phyloP scores from a whole-genome alignment of 2,329 filamentous ascomycete genomes.

The Colletotrichum sp. region DNA sequence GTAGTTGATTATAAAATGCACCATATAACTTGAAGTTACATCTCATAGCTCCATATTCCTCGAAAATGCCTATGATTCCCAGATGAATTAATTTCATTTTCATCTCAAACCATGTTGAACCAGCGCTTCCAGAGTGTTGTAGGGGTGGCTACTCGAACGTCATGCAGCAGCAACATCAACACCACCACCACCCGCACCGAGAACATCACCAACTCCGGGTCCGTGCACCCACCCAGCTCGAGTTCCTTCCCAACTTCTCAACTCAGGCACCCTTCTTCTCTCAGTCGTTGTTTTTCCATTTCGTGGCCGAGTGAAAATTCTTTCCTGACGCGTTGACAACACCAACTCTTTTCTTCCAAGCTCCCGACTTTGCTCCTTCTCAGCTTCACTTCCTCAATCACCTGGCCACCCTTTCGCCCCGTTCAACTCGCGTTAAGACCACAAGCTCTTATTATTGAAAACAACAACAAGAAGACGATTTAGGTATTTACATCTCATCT shows the following conservation, averaged over 20 bases:
- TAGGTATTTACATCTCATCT: background rate
- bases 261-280: background rate
- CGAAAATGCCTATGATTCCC: background rate
- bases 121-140: background rate
- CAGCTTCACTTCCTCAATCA: background rate
- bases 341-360: background rate
- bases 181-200: background rate
- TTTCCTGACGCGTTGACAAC: background rate
- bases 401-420: background rate
- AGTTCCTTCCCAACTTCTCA: background rate
- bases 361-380: background rate
- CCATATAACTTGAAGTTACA: background rate
- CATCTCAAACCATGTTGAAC: background rate
- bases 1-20: background rate
- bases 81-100: background rate
- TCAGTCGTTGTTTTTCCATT: background rate
- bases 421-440: background rate
- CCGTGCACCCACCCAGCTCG: background rate
- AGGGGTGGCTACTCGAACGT: background rate
- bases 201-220: background rate
- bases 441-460: background rate
- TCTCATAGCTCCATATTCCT: background rate
- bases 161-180: background rate
- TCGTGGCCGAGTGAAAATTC: background rate
- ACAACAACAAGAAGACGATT: background rate